A percentile compares a stretch with the other conserved stretches of the same genome.
Conservation (phyloP, 2,329 filamentous ascomycete species). For the Dactylellina cionopaga region DNA sequence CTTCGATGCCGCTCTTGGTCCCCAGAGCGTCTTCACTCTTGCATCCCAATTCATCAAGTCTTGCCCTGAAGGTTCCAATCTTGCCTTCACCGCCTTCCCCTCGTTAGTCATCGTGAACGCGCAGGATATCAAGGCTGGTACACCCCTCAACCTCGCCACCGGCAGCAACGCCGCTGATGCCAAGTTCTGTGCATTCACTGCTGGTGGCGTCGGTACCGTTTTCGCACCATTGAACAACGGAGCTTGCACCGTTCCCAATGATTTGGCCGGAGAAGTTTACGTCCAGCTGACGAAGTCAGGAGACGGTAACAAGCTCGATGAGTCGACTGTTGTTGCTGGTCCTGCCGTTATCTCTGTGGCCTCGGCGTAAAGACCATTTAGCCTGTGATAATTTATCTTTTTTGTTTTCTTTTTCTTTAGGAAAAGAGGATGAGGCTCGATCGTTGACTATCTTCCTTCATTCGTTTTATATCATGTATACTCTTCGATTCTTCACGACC, state of each 20-base stretch:
- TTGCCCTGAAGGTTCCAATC: slow-evolving; percentile 74
- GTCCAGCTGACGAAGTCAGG: slow-evolving; percentile 71
- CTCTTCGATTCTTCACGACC: slow-evolving; percentile 12
- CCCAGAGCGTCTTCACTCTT: slow-evolving; percentile 76
- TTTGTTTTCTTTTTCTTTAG: background rate
- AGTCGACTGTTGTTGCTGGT: slow-evolving; percentile 71
- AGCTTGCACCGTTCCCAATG: slow-evolving; percentile 71
- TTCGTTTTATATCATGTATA: background rate
- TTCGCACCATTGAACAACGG: slow-evolving; percentile 69
- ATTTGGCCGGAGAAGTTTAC: slow-evolving; percentile 73
- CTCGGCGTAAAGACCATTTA: background rate
- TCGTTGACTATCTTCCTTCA: background rate
- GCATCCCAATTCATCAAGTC: slow-evolving; percentile 77
- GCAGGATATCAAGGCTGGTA: slow-evolving; percentile 51
- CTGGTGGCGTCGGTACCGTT: slow-evolving; percentile 66
- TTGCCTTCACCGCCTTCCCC: slow-evolving; percentile 73
- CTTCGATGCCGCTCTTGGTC: slow-evolving; percentile 75
- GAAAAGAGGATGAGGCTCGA: background rate
- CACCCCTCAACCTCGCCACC: slow-evolving; percentile 65
- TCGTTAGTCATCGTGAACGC: slow-evolving; percentile 59
- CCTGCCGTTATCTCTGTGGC: slow-evolving; percentile 34
- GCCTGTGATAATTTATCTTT: background rate
- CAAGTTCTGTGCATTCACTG: slow-evolving; percentile 61
- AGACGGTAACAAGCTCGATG: slow-evolving; percentile 67
- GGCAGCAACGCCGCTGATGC: slow-evolving; percentile 60